Conservation (phyloP, 139 green algal genomes). For the Micractinium conductrix region DNA sequence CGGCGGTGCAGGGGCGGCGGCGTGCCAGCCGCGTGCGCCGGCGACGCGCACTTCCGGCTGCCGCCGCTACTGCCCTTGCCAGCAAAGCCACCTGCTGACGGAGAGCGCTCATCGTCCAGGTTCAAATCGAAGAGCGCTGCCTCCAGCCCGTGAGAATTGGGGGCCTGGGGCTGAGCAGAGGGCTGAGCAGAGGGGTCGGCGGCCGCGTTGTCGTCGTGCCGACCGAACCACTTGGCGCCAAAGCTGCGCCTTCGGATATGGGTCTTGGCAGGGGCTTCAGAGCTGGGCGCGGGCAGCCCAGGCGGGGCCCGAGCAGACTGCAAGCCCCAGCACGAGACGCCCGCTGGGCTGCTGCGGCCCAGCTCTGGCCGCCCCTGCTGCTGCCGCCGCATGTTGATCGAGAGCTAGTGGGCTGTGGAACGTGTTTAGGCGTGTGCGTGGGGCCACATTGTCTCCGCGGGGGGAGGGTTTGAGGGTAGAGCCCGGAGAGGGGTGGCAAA, state of each 20-base stretch:
- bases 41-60: not conserved
- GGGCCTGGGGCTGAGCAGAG: not conserved
- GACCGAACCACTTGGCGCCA: not conserved
- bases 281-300: no score
- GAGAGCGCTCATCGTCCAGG: no score
- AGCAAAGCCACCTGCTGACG: no score
- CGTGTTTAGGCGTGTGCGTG: no score
- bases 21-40: not conserved
- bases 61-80: not conserved
- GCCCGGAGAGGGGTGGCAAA: no score
- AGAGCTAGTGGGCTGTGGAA: no score
- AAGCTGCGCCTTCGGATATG: not conserved
- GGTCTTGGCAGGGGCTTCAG: not conserved
- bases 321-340: not conserved
- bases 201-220: not conserved
- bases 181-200: not conserved
- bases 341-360: not conserved
- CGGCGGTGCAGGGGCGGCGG: conserved; percentile 5
- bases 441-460: no score
- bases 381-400: no score
- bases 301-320: no score
- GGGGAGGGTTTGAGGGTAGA: no score
- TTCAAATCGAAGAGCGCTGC: not conserved
- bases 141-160: not conserved
- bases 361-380: not conserved